These are phyloP conservation scores for Lathyrus tuberosus DNA, from an alignment of 306 rosid genomes.

Conservation along the genomic window DNA sequence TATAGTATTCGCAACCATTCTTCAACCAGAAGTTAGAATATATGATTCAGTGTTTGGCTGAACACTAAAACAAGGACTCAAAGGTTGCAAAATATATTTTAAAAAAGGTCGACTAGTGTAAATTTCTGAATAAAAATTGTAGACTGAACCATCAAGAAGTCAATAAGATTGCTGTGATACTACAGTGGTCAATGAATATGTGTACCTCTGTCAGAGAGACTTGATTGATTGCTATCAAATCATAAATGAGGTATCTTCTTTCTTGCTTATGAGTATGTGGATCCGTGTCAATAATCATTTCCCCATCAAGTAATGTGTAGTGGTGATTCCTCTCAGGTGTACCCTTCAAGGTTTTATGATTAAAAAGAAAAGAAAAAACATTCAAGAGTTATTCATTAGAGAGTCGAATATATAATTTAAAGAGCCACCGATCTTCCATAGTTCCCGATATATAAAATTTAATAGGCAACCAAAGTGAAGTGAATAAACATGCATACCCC, in stretches of 20 bases:
- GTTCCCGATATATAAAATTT: conserved; percentile 7
- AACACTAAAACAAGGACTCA: background rate
- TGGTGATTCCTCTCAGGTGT: conserved; percentile 81
- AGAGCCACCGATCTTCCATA: conserved; percentile 27
- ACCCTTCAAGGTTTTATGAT: conserved; percentile 51
- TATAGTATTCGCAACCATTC: conserved; percentile 1
- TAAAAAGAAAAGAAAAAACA: background rate
- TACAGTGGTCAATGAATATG: conserved; percentile 20
- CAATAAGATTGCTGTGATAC: conserved; percentile 7
- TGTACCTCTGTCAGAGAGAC: conserved; percentile 76
- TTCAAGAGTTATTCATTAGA: conserved; percentile 22
- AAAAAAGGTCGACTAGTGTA: conserved; percentile 17
- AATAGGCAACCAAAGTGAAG: conserved; percentile 27
- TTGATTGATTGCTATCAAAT: conserved; percentile 81
- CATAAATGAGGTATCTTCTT: conserved; percentile 98
- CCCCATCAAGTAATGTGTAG: conserved; percentile 90
- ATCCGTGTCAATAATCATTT: conserved; percentile 88
- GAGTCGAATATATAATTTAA: conserved; percentile 20
- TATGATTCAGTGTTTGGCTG: conserved; percentile 9
- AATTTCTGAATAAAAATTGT: conserved; percentile 19
- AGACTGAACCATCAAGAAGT: conserved; percentile 34
- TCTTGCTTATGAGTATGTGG: conserved; percentile 85
- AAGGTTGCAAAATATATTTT: conserved; percentile 18
- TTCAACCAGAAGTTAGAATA: conserved; percentile 6
- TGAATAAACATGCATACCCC: conserved; percentile 59